These are phyloP conservation scores for Trapa bicornis DNA, from an alignment of 345 rosid species.

Conservation along the genomic window DNA sequence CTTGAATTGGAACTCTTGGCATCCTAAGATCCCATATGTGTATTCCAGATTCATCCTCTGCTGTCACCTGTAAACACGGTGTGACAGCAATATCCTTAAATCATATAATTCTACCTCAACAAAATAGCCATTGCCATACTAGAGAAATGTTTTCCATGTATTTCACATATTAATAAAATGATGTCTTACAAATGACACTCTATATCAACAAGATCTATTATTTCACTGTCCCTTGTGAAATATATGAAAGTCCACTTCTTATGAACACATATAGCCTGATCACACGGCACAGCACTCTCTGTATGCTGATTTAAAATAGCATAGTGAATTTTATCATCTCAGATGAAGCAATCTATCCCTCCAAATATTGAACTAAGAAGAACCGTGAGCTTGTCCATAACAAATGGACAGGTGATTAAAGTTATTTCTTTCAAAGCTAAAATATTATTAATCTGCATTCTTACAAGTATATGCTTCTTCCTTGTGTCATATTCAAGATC, in stretches of 20 bases:
- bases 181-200: no score
- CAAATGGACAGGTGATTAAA: neutral
- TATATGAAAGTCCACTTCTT: no score
- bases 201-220: no score
- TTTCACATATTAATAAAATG: no score
- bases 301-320: no score
- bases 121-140: neutral
- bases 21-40: conserved; percentile 69
- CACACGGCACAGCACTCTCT: no score
- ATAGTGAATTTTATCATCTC: no score
- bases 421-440: neutral
- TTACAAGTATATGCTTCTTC: conserved; percentile 64
- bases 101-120: neutral
- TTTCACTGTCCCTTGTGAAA: no score
- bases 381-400: neutral
- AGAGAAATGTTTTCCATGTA: neutral
- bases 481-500: conserved; percentile 49
- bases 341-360: no score
- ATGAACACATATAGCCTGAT: no score
- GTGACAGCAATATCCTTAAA: neutral
- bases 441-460: conserved; percentile 9
- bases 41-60: conserved; percentile 72
- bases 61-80: conserved; percentile 41
- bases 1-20: conserved; percentile 48
- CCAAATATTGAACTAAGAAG: neutral